phyloP scores from a whole-genome alignment of 495 filamentous ascomycete genomes.

The Aspergillus biplanus region DNA sequence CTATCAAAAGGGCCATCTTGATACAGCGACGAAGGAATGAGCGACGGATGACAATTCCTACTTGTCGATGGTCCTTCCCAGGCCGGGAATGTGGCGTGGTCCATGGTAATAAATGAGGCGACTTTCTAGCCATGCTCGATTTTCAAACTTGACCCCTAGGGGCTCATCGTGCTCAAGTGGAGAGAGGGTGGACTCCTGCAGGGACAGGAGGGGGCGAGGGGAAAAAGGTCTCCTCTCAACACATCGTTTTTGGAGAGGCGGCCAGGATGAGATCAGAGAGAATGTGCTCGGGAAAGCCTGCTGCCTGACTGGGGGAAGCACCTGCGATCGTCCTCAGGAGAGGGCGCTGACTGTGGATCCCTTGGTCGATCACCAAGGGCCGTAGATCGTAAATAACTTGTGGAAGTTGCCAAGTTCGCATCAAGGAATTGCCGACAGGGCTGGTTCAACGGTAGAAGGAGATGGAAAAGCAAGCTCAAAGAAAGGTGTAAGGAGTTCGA shows the following conservation, averaged over 20 bases:
- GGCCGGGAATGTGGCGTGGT: conserved; percentile 4
- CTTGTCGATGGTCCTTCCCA: neutral
- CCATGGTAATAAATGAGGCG: conserved; percentile 11
- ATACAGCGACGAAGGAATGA: conserved; percentile 13
- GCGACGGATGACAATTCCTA: neutral
- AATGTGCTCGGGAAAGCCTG: neutral
- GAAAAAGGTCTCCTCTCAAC: neutral
- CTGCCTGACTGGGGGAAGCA: neutral
- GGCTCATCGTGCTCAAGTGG: conserved; percentile 1
- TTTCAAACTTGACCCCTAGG: neutral
- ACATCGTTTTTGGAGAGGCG: neutral
- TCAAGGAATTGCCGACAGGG: too few species aligned
- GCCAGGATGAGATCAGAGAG: neutral
- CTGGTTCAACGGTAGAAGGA: too few species aligned
- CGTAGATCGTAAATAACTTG: neutral
- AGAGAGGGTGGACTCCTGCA: neutral
- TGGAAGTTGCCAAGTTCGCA: too few species aligned
- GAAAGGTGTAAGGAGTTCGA: neutral
- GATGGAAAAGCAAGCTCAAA: neutral
- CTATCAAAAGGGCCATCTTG: conserved; percentile 13
- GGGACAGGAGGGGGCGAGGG: neutral
- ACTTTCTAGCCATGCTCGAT: neutral
- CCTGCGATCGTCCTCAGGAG: neutral
- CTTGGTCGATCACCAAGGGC: neutral
- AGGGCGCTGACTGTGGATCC: neutral